Percentiles rank a stretch among this genome's conserved stretches.
These are phyloP conservation scores for Lachnellula hyalina DNA, from an alignment of 2,329 filamentous ascomycete species.

Conservation along the genomic window DNA sequence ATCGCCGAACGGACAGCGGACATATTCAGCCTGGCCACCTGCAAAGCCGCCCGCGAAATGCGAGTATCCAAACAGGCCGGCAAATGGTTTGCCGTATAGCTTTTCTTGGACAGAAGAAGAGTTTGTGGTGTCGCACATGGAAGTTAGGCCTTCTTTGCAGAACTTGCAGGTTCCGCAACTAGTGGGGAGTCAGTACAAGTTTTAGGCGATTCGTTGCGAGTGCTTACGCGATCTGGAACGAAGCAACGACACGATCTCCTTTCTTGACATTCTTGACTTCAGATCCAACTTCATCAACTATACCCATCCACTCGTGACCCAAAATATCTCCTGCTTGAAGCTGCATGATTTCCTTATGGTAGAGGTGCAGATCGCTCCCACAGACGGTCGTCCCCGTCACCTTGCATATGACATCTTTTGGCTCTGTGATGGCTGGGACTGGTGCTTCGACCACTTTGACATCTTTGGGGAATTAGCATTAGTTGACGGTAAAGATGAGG, in stretches of 20 bases:
- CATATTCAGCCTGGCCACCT: constrained; percentile 62
- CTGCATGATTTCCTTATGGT: constrained; percentile 36
- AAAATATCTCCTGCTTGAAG: constrained; percentile 48
- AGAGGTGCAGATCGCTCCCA: constrained; percentile 30
- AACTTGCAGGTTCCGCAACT: constrained; percentile 46
- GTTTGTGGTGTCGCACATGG: constrained; percentile 56
- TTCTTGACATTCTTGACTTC: constrained; percentile 42
- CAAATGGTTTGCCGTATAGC: constrained; percentile 45
- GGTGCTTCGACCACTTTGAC: constrained; percentile 19
- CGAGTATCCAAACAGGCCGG: constrained; percentile 53
- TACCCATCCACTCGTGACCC: constrained; percentile 60
- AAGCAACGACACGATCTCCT: constrained; percentile 56
- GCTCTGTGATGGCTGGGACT: constrained; percentile 27
- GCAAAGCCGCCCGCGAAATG: constrained; percentile 63
- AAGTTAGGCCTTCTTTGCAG: constrained; percentile 47
- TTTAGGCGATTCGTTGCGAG: not conserved
- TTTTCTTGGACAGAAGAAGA: constrained; percentile 53
- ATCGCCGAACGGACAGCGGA: constrained; percentile 60
- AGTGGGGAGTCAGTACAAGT: not conserved
- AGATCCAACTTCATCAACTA: constrained; percentile 51
- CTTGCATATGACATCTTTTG: constrained; percentile 27
- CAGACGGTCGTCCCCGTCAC: constrained; percentile 32
- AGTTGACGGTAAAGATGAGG: not conserved
- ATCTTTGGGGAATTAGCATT: constrained; percentile 5
- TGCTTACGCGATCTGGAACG: constrained; percentile 60